Conservation (phyloP, 148 eudicot genomes). For the Nepenthes mirabilis region DNA sequence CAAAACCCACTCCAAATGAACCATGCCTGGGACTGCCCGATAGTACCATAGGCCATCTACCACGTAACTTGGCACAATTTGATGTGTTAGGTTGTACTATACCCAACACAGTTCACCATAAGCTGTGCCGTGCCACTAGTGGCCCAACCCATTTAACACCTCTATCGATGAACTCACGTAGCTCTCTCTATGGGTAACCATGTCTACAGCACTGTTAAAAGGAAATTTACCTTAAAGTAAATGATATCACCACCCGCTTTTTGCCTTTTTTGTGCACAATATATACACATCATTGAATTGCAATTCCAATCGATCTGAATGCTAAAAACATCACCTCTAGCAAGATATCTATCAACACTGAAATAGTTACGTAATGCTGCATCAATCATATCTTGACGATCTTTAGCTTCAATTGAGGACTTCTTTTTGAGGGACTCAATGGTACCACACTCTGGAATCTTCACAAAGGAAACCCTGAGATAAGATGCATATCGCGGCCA, state of each 20-base stretch:
- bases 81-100: too few relatives aligned
- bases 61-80: too few relatives aligned
- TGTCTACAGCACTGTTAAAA: conserved; percentile 5
- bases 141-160: not conserved
- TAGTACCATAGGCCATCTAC: too few relatives aligned
- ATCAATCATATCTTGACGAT: conserved; percentile 86
- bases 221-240: conserved; percentile 62
- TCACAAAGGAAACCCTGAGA: conserved; percentile 74
- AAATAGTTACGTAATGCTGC: conserved; percentile 68
- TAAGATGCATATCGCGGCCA: conserved; percentile 79
- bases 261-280: conserved; percentile 44
- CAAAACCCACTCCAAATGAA: too few relatives aligned
- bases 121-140: too few relatives aligned
- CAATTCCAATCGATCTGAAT: conserved; percentile 77
- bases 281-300: conserved; percentile 57
- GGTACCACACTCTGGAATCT: conserved; percentile 78
- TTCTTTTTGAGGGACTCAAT: conserved; percentile 65
- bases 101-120: too few relatives aligned
- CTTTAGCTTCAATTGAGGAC: conserved; percentile 67
- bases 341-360: conserved; percentile 64
- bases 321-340: conserved; percentile 69
- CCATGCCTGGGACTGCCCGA: too few relatives aligned
- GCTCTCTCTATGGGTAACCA: not conserved
- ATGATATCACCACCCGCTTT: conserved; percentile 30
- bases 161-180: too few relatives aligned